These are phyloP conservation scores for Friedmanniomyces simplex DNA, from an alignment of 495 filamentous ascomycete genomes.

Conservation along the genomic window DNA sequence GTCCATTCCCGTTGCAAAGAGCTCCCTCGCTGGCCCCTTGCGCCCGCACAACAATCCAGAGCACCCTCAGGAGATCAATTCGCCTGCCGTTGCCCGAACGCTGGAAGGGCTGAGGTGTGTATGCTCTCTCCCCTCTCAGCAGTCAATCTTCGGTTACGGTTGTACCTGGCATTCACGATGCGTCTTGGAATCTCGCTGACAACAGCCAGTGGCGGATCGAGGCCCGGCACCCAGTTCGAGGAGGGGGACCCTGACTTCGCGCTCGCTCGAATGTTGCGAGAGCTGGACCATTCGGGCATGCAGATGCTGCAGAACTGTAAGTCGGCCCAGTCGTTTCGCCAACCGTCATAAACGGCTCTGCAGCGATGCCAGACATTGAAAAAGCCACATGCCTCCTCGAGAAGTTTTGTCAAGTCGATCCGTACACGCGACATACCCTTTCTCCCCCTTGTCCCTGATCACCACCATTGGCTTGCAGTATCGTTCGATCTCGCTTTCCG, in stretches of 20 bases:
- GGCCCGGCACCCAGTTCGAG: slow-evolving; percentile 12
- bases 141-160: slow-evolving; percentile 12
- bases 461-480: not conserved
- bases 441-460: not conserved
- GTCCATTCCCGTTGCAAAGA: slow-evolving; percentile 4
- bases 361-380: slow-evolving; percentile 3
- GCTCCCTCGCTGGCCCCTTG: slow-evolving; percentile 11
- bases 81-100: slow-evolving; percentile 9
- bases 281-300: not conserved
- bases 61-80: slow-evolving; percentile 15
- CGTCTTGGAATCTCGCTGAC: slow-evolving; percentile 8
- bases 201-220: slow-evolving; percentile 10
- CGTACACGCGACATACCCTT: not conserved
- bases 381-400: slow-evolving; percentile 12
- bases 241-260: slow-evolving; percentile 13
- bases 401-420: not conserved
- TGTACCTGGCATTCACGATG: slow-evolving; percentile 20
- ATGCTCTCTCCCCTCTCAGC: not conserved
- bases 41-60: slow-evolving; percentile 16
- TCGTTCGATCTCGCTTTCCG: not conserved
- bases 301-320: slow-evolving; percentile 17
- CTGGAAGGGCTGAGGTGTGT: not conserved
- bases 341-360: slow-evolving; percentile 4
- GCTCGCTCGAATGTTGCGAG: slow-evolving; percentile 1
- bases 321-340: slow-evolving; percentile 1